Percentiles rank a stretch among this genome's conserved stretches.
Evolutionary conservation across 2,329 filamentous ascomycete genomes (phyloP).

Genomic region (Penicillium sp.): DNA sequence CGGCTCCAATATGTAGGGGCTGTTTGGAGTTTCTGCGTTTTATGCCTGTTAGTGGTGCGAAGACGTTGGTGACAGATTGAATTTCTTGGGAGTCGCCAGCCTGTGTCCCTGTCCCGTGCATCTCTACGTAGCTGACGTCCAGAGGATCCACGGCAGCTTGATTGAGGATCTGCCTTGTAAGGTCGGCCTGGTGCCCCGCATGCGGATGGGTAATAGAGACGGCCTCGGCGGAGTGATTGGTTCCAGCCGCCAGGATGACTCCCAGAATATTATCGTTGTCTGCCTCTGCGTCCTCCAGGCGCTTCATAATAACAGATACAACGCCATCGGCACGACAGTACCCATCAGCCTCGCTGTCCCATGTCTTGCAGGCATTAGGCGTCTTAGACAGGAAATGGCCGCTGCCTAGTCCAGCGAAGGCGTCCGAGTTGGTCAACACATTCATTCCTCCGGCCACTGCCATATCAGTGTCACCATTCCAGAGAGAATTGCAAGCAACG

Average conservation of each 20-base stretch:
- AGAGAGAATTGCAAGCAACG: conserved; percentile 67
- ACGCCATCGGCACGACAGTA: conserved; percentile 55
- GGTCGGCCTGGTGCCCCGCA: conserved; percentile 36
- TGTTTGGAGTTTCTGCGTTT: background rate
- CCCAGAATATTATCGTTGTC: conserved; percentile 48
- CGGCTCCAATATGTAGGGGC: conserved; percentile 7
- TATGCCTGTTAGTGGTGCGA: conserved; percentile 11
- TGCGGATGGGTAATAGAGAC: conserved; percentile 45
- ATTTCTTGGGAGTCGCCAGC: conserved; percentile 40
- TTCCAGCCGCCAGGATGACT: conserved; percentile 42
- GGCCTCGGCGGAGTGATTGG: conserved; percentile 49
- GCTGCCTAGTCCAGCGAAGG: conserved; percentile 69
- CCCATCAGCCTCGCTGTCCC: conserved; percentile 50
- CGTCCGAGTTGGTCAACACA: conserved; percentile 70
- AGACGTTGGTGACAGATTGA: conserved; percentile 35
- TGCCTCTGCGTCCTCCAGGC: conserved; percentile 49
- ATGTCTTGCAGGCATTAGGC: conserved; percentile 48
- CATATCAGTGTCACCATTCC: conserved; percentile 73
- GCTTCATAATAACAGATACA: conserved; percentile 52
- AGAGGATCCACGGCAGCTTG: conserved; percentile 37
- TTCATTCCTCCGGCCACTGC: conserved; percentile 75
- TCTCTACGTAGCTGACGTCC: conserved; percentile 40
- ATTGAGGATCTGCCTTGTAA: conserved; percentile 38
- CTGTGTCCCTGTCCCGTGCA: conserved; percentile 44
- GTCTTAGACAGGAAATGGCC: conserved; percentile 29